Evolutionary conservation across 257 asterid species (phyloP).

Genomic region (Petunia secreta): DNA sequence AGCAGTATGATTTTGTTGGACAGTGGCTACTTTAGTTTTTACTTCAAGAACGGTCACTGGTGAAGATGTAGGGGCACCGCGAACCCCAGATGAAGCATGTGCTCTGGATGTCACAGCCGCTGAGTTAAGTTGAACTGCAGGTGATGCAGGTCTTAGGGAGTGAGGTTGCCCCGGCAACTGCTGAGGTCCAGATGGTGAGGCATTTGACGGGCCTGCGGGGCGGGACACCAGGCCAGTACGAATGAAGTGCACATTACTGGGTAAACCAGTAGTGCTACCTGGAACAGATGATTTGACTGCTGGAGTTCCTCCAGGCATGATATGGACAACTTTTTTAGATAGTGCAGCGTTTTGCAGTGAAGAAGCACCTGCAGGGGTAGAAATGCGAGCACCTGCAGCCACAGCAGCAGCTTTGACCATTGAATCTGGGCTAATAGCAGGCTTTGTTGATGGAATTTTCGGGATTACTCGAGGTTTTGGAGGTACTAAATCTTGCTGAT

Average conservation of each 20-base stretch:
- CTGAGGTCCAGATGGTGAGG: background rate
- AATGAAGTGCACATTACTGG: slow-evolving; percentile 81
- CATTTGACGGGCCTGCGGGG: background rate
- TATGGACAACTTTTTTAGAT: slow-evolving; percentile 65
- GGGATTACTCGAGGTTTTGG: slow-evolving; percentile 39
- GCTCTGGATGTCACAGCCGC: slow-evolving; percentile 1
- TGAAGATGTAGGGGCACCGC: slow-evolving; percentile 21
- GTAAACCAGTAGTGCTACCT: slow-evolving; percentile 55
- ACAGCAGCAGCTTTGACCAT: slow-evolving; percentile 83
- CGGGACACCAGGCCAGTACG: slow-evolving; percentile 26
- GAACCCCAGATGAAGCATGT: slow-evolving; percentile 14
- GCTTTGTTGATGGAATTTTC: slow-evolving; percentile 42
- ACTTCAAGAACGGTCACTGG: slow-evolving; percentile 30
- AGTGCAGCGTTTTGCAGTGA: slow-evolving; percentile 63
- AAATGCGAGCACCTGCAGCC: slow-evolving; percentile 86
- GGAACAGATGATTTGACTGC: slow-evolving; percentile 49
- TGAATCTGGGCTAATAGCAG: slow-evolving; percentile 52
- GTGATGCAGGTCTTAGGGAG: slow-evolving; percentile 20
- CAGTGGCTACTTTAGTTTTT: slow-evolving; percentile 36
- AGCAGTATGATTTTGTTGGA: slow-evolving; percentile 33
- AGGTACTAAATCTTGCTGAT: slow-evolving; percentile 37
- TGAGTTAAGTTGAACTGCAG: slow-evolving; percentile 20
- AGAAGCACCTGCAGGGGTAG: slow-evolving; percentile 64
- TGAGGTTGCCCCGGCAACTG: slow-evolving; percentile 1
- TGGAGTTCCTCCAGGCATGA: slow-evolving; percentile 56